These are phyloP conservation scores for Cicer pinnatifidum DNA, from an alignment of 306 rosid species.

Conservation along the genomic window DNA sequence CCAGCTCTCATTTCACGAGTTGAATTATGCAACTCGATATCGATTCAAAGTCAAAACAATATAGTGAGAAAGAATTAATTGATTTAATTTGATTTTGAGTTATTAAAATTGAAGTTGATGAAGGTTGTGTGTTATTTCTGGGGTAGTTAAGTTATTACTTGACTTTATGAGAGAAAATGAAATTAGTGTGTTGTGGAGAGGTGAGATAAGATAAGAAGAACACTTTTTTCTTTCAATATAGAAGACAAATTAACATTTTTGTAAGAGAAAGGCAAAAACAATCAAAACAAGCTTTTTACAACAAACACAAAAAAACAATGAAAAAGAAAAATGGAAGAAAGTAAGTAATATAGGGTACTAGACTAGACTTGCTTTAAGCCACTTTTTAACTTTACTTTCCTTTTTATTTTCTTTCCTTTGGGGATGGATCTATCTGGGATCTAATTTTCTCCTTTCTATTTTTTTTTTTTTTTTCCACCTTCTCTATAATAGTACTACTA, in stretches of 20 bases:
- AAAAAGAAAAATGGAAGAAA: too few relatives aligned
- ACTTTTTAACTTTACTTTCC: conserved; percentile 10
- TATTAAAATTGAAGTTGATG: too few relatives aligned
- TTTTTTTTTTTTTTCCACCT: neutral
- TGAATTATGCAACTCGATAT: neutral
- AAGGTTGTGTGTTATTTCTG: neutral
- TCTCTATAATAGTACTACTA: neutral
- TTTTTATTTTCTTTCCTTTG: conserved; percentile 21
- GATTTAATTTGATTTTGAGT: too few relatives aligned
- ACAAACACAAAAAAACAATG: conserved; percentile 51
- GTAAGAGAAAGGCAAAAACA: conserved; percentile 38
- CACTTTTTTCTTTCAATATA: conserved; percentile 47
- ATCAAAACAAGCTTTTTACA: conserved; percentile 57
- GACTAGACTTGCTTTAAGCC: neutral
- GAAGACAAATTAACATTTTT: conserved; percentile 69
- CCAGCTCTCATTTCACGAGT: conserved; percentile 88
- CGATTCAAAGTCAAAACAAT: too few relatives aligned
- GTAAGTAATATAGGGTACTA: too few relatives aligned
- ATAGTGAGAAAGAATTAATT: too few relatives aligned
- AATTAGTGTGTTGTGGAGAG: conserved; percentile 38
- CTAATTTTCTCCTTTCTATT: conserved; percentile 26
- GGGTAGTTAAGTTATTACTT: conserved; percentile 20
- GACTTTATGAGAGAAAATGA: conserved; percentile 52
- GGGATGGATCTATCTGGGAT: conserved; percentile 34
- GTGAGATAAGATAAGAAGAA: conserved; percentile 48